A percentile compares a stretch with the other conserved stretches of the same genome.
These are phyloP conservation scores for Fomitopsis betulina DNA, from an alignment of 1,284 basidiomycete species.

Conservation along the genomic window DNA sequence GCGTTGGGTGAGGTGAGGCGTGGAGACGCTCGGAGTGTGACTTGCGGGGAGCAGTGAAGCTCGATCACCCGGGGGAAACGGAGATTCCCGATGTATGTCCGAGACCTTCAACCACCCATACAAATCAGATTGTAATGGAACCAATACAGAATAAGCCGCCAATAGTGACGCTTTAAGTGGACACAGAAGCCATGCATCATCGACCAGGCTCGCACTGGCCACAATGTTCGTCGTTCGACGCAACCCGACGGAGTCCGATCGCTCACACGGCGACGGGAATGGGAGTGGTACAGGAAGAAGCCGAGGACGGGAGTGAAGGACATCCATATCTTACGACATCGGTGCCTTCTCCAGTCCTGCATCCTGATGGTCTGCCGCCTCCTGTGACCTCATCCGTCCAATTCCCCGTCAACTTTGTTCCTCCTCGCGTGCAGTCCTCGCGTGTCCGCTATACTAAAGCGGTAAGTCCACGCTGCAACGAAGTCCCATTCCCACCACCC, in stretches of 20 bases:
- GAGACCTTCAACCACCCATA: background rate
- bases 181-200: background rate
- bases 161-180: background rate
- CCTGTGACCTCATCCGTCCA: background rate
- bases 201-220: too few relatives aligned
- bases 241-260: background rate
- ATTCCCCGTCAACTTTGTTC: background rate
- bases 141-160: background rate
- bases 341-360: background rate
- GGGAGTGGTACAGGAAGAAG: background rate
- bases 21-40: background rate
- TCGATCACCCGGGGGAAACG: slow-evolving; percentile 1
- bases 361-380: background rate
- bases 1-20: background rate
- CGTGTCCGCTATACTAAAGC: background rate
- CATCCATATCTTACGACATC: slow-evolving; percentile 1
- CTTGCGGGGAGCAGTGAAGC: background rate
- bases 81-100: slow-evolving; percentile 2
- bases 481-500: background rate
- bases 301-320: background rate
- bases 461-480: background rate
- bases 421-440: background rate
- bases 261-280: background rate
- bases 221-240: background rate
- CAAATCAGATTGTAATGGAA: background rate